These are phyloP conservation scores for Ascochyta pisi DNA, from an alignment of 2,329 filamentous ascomycete genomes.

Conservation along the genomic window DNA sequence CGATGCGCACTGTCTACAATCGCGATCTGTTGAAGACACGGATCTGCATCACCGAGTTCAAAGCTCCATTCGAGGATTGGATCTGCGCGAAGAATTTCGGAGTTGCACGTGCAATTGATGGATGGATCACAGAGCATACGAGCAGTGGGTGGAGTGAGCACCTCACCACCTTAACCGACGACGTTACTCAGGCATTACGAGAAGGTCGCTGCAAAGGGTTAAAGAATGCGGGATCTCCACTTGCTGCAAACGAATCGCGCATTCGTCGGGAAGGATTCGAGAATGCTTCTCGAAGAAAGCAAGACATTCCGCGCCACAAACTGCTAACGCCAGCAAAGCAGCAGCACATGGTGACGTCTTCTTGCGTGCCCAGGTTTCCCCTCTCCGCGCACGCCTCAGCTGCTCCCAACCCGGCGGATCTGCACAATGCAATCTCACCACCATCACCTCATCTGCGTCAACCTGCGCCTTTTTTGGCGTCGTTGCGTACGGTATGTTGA, in stretches of 20 bases:
- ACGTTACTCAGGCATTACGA: background rate
- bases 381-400: background rate
- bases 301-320: background rate
- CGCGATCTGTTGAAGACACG: background rate
- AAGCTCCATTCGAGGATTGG: no score
- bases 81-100: background rate
- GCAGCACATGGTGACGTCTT: conserved; percentile 5
- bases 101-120: background rate
- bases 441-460: conserved; percentile 2
- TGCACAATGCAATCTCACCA: conserved; percentile 8
- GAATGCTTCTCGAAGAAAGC: background rate
- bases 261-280: background rate
- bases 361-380: background rate
- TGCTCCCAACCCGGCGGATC: background rate
- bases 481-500: background rate
- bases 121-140: background rate
- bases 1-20: background rate
- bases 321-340: background rate
- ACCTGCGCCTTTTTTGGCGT: background rate
- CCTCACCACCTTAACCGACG: background rate
- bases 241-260: background rate
- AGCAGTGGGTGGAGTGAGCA: background rate
- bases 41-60: no score
- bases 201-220: background rate
- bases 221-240: background rate